Percentiles rank a stretch among this genome's conserved stretches.
Evolutionary conservation across 2,329 filamentous ascomycete species (phyloP).

Genomic region (Paraphaeosphaeria sporulosa): DNA sequence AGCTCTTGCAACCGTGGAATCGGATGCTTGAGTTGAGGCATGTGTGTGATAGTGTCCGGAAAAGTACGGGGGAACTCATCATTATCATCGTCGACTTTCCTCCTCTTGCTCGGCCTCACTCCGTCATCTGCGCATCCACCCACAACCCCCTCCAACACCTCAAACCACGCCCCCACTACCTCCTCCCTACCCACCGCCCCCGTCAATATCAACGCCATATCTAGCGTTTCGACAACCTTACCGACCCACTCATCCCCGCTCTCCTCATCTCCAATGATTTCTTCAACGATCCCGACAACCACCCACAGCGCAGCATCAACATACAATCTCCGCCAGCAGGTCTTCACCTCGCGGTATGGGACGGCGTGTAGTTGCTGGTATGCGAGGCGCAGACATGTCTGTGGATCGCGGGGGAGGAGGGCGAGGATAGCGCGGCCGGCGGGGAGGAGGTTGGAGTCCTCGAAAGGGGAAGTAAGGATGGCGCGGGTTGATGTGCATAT

Average conservation of each 20-base stretch:
- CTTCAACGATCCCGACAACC: constrained; percentile 51
- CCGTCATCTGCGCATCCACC: background rate
- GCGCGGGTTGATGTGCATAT: constrained; percentile 36
- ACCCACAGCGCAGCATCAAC: constrained; percentile 73
- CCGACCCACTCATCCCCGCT: constrained; percentile 58
- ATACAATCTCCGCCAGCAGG: constrained; percentile 74
- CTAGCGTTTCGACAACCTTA: constrained; percentile 70
- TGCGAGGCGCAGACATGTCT: constrained; percentile 66
- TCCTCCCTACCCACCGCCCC: constrained; percentile 48
- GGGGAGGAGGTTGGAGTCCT: constrained; percentile 42
- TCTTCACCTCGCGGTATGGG: constrained; percentile 70
- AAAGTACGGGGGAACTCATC: constrained; percentile 22
- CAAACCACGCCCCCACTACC: constrained; percentile 58
- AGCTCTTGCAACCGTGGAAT: constrained; percentile 30
- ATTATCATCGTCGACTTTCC: constrained; percentile 23
- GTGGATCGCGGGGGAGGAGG: constrained; percentile 47
- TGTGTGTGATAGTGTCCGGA: constrained; percentile 15
- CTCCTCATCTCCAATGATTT: constrained; percentile 24
- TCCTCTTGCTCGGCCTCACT: constrained; percentile 27
- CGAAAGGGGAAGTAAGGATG: constrained; percentile 17
- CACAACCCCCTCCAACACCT: constrained; percentile 51
- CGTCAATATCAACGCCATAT: constrained; percentile 78
- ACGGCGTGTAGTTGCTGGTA: constrained; percentile 75
- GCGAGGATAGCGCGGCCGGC: constrained; percentile 52
- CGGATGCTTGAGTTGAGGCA: constrained; percentile 26